Percentiles rank a stretch among this genome's conserved stretches.
Conservation (phyloP, 805 yeast genomes). For the Scheffersomyces amazonensis region DNA sequence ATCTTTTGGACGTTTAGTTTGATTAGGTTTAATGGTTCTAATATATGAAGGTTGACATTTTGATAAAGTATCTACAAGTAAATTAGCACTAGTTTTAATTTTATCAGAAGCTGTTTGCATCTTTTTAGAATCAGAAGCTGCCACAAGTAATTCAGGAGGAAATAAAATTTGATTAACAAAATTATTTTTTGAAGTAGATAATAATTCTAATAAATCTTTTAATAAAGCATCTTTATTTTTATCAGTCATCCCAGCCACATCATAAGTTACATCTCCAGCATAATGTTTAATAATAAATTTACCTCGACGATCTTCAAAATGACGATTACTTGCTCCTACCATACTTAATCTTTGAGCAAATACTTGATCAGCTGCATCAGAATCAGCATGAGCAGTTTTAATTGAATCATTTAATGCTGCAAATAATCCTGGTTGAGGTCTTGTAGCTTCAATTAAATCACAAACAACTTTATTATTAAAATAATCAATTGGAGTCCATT, state of each 20-base stretch:
- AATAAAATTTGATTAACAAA: conserved; percentile 59
- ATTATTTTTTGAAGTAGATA: conserved; percentile 65
- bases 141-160: conserved; percentile 35
- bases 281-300: conserved; percentile 92
- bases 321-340: conserved; percentile 73
- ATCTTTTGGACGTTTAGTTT: conserved; percentile 84
- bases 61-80: conserved; percentile 82
- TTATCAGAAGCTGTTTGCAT: conserved; percentile 97
- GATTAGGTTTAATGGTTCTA: conserved; percentile 96
- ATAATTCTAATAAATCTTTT: conserved; percentile 79
- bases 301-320: conserved; percentile 83
- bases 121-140: conserved; percentile 54
- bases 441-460: conserved; percentile 87
- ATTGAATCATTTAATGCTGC: conserved; percentile 96
- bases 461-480: conserved; percentile 96
- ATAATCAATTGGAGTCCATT: conserved; percentile 97
- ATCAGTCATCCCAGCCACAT: conserved; percentile 86
- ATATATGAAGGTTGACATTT: conserved; percentile 94
- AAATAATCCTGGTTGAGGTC: conserved; percentile 92
- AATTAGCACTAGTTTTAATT: conserved; percentile 88
- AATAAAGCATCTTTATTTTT: conserved; percentile 94
- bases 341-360: conserved; percentile 88
- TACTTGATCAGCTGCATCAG: conserved; percentile 93
- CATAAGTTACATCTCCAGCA: conserved; percentile 98
- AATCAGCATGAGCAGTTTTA: conserved; percentile 98